Evolutionary conservation across 2,329 filamentous ascomycete species (phyloP).

Genomic region (Paecilomyces formosus): DNA sequence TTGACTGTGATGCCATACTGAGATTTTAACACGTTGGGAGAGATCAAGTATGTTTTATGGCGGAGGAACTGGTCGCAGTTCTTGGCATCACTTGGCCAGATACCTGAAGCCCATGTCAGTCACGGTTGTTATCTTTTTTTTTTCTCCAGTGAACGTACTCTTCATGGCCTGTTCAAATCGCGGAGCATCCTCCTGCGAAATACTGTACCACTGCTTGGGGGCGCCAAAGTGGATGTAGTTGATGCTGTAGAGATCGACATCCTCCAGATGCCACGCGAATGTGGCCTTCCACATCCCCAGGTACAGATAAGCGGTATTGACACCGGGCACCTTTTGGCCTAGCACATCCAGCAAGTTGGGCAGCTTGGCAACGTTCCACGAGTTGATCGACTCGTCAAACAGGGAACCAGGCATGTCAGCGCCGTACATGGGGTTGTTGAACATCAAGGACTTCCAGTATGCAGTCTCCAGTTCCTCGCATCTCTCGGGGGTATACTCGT

Average conservation of each 20-base stretch:
- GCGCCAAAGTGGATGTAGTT: conserved; percentile 99
- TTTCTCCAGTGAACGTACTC: conserved; percentile 34
- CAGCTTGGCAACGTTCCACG: conserved; percentile 92
- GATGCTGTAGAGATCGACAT: conserved; percentile 98
- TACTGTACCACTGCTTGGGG: conserved; percentile 99
- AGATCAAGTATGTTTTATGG: conserved; percentile 96
- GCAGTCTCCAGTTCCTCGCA: conserved; percentile 90
- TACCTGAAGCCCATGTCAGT: conserved; percentile 30
- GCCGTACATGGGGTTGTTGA: conserved; percentile 88
- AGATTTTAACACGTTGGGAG: conserved; percentile 75
- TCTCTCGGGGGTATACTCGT: conserved; percentile 82
- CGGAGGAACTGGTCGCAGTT: conserved; percentile 92
- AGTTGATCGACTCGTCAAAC: conserved; percentile 75
- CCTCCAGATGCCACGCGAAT: conserved; percentile 97
- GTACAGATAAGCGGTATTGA: conserved; percentile 97
- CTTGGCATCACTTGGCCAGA: conserved; percentile 93
- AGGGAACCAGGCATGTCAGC: conserved; percentile 94
- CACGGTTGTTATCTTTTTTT: conserved; percentile 3
- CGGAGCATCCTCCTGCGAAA: conserved; percentile 88
- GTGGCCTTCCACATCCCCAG: conserved; percentile 99
- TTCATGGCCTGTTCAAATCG: conserved; percentile 94
- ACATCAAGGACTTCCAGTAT: conserved; percentile 97
- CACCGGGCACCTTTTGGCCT: conserved; percentile 90
- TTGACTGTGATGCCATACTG: conserved; percentile 96
- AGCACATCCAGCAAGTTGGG: conserved; percentile 90